Base-by-base conservation (phyloP, 495 filamentous ascomycete genomes). In the Xylaria intraflava region DNA sequence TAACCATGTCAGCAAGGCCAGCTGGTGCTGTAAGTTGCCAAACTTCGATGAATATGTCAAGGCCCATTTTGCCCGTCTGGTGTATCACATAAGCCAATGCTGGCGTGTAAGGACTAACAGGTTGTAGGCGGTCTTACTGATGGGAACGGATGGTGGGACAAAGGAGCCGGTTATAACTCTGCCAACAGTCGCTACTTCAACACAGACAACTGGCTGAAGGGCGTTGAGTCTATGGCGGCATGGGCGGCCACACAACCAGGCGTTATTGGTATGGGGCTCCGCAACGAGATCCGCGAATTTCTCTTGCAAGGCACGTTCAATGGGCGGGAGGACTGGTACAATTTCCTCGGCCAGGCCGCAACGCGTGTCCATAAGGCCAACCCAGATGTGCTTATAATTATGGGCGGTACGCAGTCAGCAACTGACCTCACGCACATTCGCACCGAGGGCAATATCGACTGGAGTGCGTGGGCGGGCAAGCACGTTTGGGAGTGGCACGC, bases 71-170 rank as follows among this genome's bases (percentile, higher is more conserved):
- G 17, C 27, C 5, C 6, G 14, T 19, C 38, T 8, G 19, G 17
- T 27, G 40, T 33, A 3, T 29, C 2, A 24, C 2, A 35, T 31
- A 16, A 2, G 3, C 24, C 14, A 2, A n/a, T 14, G 27, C 4
- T 19, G 33, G 14, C 11, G 7, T 24, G 12, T 46, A 49, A 36
- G 56, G 30, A 14, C 43, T 57, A 35, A 30, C 22, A 22, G 16
- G 5, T 6, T 11, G 0, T 20, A 66, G 63, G 63, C 59, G 64
- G 68, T 57, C 58, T 75, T 24, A 66, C 62, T 14, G 76, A 79
- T 54, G 75, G 76, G 27, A 79, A 79, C 56, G 76, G 76, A 26
- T 79, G 76, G 76, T 79, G 75, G 74, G 72, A 73, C 51, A 38
- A 58, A 11, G 74, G 67, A 0, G 67, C 65, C 30, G 69, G 69